Evolutionary conservation across 1,284 basidiomycete genomes (phyloP).

Genomic region (Apiotrichum gamsii): DNA sequence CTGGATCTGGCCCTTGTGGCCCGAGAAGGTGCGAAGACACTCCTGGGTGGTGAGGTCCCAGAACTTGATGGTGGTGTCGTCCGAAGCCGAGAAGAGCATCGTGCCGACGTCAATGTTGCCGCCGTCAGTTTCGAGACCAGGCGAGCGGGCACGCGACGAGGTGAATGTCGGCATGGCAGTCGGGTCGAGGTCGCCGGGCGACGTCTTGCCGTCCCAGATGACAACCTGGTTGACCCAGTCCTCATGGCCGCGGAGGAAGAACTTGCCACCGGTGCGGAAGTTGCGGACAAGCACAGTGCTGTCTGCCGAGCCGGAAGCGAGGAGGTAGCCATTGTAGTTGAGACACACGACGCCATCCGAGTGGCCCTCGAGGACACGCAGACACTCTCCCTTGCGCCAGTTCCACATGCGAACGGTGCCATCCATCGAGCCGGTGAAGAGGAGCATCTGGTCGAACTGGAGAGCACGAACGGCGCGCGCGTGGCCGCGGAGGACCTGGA

Average conservation of each 20-base stretch:
- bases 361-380: slow-evolving; percentile 75
- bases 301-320: slow-evolving; percentile 87
- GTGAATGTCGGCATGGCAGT: slow-evolving; percentile 47
- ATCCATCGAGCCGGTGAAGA: slow-evolving; percentile 97
- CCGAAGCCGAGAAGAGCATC: slow-evolving; percentile 94
- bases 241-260: slow-evolving; percentile 82
- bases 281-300: slow-evolving; percentile 89
- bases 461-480: slow-evolving; percentile 83
- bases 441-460: slow-evolving; percentile 92
- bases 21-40: slow-evolving; percentile 77
- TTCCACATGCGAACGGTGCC: slow-evolving; percentile 92
- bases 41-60: slow-evolving; percentile 82
- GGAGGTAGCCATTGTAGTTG: slow-evolving; percentile 84
- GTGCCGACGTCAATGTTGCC: slow-evolving; percentile 65
- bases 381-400: slow-evolving; percentile 86
- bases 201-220: slow-evolving; percentile 73
- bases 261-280: slow-evolving; percentile 83
- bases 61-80: slow-evolving; percentile 86
- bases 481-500: slow-evolving; percentile 82
- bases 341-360: slow-evolving; percentile 87
- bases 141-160: slow-evolving; percentile 8
- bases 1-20: slow-evolving; percentile 94
- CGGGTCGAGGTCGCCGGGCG: slow-evolving; percentile 45
- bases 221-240: slow-evolving; percentile 97
- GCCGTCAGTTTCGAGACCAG: slow-evolving; percentile 10